A percentile compares a stretch with the other conserved stretches of the same genome.
phyloP scores from a whole-genome alignment of 345 rosid genomes.

The Populus ilicifolia region DNA sequence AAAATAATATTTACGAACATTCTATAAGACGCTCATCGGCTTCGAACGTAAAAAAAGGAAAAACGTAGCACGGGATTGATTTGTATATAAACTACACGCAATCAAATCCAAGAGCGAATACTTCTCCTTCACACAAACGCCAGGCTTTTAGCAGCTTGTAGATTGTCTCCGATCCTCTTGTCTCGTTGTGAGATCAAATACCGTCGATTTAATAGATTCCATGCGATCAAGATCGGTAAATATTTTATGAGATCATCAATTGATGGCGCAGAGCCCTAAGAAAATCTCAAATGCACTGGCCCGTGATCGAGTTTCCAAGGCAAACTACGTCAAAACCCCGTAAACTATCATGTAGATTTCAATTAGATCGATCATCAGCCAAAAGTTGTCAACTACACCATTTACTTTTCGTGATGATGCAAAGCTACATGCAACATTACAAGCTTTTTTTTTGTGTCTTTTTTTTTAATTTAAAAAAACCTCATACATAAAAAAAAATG shows the following conservation, averaged over 20 bases:
- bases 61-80: not conserved
- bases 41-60: not conserved
- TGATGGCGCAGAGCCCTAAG: not conserved
- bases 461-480: too few relatives aligned
- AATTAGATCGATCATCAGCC: too few relatives aligned
- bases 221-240: not conserved
- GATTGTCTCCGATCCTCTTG: not conserved
- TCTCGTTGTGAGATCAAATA: not conserved
- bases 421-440: too few relatives aligned
- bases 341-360: too few relatives aligned
- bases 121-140: conserved; percentile 1
- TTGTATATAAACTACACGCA: not conserved
- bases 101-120: not conserved
- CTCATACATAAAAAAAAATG: too few relatives aligned
- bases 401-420: too few relatives aligned
- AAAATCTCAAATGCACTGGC: too few relatives aligned
- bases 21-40: not conserved
- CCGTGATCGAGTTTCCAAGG: too few relatives aligned
- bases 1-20: too few relatives aligned
- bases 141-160: not conserved
- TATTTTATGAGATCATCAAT: not conserved
- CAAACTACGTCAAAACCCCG: too few relatives aligned
- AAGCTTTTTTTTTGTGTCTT: too few relatives aligned
- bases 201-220: not conserved
- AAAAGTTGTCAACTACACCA: too few relatives aligned